phyloP scores from a whole-genome alignment of 352 stramenopile genomes.

The Elongisporangium prolatum region DNA sequence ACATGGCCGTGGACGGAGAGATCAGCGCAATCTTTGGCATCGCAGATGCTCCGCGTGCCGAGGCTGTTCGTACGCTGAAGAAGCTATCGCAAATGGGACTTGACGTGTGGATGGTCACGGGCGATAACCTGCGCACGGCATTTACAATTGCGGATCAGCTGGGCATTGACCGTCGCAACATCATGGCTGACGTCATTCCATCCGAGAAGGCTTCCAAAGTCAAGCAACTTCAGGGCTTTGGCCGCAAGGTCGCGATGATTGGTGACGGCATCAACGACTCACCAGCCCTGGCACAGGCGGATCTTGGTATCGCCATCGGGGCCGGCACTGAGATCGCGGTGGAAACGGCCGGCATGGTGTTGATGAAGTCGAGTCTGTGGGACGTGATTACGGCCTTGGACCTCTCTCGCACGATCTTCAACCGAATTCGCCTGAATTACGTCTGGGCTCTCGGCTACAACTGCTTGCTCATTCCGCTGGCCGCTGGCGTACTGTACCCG shows the following conservation, averaged over 20 bases:
- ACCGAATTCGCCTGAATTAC: constrained; percentile 97
- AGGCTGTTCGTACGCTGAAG: constrained; percentile 88
- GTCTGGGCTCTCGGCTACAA: constrained; percentile 99
- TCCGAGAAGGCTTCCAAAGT: constrained; percentile 93
- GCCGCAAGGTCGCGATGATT: constrained; percentile 93
- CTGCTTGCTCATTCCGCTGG: constrained; percentile 94
- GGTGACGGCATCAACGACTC: constrained; percentile 99
- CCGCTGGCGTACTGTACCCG: constrained; percentile 96
- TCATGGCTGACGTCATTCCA: constrained; percentile 96
- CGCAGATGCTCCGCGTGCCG: constrained; percentile 84
- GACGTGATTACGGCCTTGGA: constrained; percentile 97
- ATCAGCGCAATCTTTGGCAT: constrained; percentile 81
- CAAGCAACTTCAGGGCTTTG: constrained; percentile 86
- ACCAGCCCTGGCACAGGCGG: constrained; percentile 94
- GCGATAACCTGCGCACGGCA: constrained; percentile 95
- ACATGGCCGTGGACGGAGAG: constrained; percentile 88
- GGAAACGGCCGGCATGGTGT: constrained; percentile 94
- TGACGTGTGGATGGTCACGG: constrained; percentile 99
- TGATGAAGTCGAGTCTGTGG: constrained; percentile 86
- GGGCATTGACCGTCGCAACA: constrained; percentile 89
- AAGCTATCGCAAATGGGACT: constrained; percentile 90
- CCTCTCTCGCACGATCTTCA: constrained; percentile 95
- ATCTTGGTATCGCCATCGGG: constrained; percentile 97
- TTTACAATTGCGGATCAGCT: constrained; percentile 91
- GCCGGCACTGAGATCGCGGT: constrained; percentile 96